Base-by-base conservation (phyloP, 169 alveolate genomes). In the Babesia divergens region DNA sequence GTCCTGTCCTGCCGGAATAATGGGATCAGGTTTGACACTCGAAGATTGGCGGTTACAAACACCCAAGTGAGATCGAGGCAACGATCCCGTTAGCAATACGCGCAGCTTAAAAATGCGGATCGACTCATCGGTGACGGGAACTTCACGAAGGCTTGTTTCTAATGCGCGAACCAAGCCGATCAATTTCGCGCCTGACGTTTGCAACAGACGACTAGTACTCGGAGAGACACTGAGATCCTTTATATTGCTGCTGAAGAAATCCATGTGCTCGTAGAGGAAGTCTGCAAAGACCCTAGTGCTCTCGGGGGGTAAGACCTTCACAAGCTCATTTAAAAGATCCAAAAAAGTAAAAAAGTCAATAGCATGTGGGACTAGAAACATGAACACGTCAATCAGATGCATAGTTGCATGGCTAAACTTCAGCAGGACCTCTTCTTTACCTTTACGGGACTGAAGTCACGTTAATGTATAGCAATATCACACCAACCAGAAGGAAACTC, bases 31-130 rank as follows among this genome's bases (percentile, higher is more conserved):
- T 34, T 59, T 62, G 6, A 22, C 49, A 28, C 65, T 37, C 9
- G 67, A 20, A 3, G 86, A 77, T 58, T 77, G 86, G 13, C 83
- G 76, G 44, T 77, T 77, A 31, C 86, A 77, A 29, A 77, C 81
- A 20, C 88, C 88, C 60, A 80, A 32, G 42, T 80, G 88, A 35
- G 88, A 80, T 44, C 44, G 50, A 9, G 88, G 84, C 50, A 80
- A 50, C 26, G 80, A 80, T 18, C 64, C 24, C 24, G 84, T 64
- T 37, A 80, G 35, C 24, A 65, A 28, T 5, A 59, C 20, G 37
- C 88, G 43, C 49, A 70, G 28, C 29, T 70, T 65, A 40, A 80
- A 80, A n/a, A 80, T 18, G 37, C 26, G 37, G 18, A n/a, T 18
- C 3, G 74, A 60, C 8, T n/a, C 6, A 22, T 65, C 69, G n/a